phyloP scores from a whole-genome alignment of 768 basidiomycete genomes.

The Pleurotus salmoneostramineus region DNA sequence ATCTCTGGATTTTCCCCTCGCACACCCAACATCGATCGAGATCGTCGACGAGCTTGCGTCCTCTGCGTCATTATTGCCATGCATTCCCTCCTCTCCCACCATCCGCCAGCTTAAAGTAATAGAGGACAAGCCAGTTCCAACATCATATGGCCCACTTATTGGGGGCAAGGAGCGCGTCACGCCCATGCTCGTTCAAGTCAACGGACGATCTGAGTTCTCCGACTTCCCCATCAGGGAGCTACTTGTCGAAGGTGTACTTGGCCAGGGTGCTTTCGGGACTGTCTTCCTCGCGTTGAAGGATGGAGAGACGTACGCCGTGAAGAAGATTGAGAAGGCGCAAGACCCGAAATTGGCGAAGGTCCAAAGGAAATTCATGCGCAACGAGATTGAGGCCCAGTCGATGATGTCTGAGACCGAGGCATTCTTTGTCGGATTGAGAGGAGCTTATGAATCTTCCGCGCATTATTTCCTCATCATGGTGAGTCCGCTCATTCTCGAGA shows the following conservation, averaged over 20 bases:
- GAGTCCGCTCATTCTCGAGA: neutral
- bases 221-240: slow-evolving; percentile 1
- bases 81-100: neutral
- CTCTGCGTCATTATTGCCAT: neutral
- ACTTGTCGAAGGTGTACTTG: neutral
- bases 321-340: neutral
- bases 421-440: neutral
- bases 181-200: neutral
- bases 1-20: neutral
- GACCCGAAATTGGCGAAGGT: neutral
- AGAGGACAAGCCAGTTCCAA: neutral
- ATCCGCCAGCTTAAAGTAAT: neutral
- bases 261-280: neutral
- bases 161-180: neutral
- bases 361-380: neutral
- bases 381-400: neutral
- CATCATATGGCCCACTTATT: neutral
- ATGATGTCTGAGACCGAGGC: neutral
- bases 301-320: neutral
- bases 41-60: neutral
- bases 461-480: neutral
- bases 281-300: neutral
- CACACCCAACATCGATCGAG: neutral
- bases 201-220: neutral
- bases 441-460: neutral